These are phyloP conservation scores for Castanea sativa DNA, from an alignment of 306 rosid species.

Conservation along the genomic window DNA sequence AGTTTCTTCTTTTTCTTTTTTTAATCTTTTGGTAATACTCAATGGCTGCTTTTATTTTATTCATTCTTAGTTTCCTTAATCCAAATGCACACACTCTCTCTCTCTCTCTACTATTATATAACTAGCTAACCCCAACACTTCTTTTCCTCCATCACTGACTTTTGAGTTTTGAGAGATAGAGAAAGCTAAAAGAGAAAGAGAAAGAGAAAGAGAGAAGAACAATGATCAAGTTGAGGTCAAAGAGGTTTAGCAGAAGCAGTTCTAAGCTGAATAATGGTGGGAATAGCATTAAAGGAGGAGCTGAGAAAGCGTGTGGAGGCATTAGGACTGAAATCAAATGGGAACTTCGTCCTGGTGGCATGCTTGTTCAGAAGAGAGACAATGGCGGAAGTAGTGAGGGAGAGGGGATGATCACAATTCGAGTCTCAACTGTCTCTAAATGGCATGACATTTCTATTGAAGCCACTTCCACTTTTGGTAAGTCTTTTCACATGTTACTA, in stretches of 20 bases:
- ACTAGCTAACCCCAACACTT: constrained; percentile 21
- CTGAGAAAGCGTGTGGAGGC: constrained; percentile 26
- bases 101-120: constrained; percentile 36
- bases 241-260: constrained; percentile 62
- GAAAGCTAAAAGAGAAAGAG: neutral
- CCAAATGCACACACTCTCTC: constrained; percentile 6
- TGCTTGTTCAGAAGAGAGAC: constrained; percentile 95
- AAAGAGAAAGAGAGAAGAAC: neutral
- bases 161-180: constrained; percentile 9
- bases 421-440: constrained; percentile 74
- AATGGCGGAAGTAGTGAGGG: constrained; percentile 30
- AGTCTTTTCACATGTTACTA: neutral
- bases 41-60: constrained; percentile 41
- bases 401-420: constrained; percentile 63
- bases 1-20: neutral
- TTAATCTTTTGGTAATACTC: constrained; percentile 24
- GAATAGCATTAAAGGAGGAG: constrained; percentile 15
- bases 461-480: constrained; percentile 87
- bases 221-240: constrained; percentile 85
- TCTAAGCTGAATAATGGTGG: constrained; percentile 51
- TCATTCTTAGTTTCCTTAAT: constrained; percentile 12
- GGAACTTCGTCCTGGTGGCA: constrained; percentile 97
- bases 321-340: constrained; percentile 61
- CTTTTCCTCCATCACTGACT: constrained; percentile 3
- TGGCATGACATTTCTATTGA: constrained; percentile 74